phyloP scores from a whole-genome alignment of 768 basidiomycete species.

The Mycena alexandri region DNA sequence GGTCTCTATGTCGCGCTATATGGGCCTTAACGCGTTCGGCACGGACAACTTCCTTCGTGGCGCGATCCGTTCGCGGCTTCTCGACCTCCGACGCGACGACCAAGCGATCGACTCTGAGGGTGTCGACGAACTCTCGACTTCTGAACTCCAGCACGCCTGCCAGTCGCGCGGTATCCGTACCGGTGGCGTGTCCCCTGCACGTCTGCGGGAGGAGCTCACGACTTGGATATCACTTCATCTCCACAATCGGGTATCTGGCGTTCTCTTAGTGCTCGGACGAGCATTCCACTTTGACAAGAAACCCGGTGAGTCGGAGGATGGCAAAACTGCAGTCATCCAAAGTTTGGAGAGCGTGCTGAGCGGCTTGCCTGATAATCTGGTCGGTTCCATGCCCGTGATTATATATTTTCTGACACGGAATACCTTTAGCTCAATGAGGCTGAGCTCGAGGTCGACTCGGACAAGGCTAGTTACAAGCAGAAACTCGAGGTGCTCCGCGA shows the following conservation, averaged over 20 bases:
- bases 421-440: constrained; percentile 89
- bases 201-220: constrained; percentile 88
- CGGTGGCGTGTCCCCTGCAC: constrained; percentile 85
- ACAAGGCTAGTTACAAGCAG: constrained; percentile 96
- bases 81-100: constrained; percentile 91
- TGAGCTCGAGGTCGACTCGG: constrained; percentile 94
- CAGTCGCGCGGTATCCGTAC: constrained; percentile 96
- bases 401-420: constrained; percentile 4
- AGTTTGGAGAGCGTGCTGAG: constrained; percentile 92
- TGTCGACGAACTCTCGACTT: constrained; percentile 89
- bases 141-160: constrained; percentile 93
- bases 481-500: constrained; percentile 98
- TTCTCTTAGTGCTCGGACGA: constrained; percentile 91
- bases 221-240: constrained; percentile 96
- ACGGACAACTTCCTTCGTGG: constrained; percentile 98
- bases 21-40: constrained; percentile 98
- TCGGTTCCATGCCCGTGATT: constrained; percentile 53
- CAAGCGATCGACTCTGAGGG: constrained; percentile 93
- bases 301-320: constrained; percentile 80
- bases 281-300: constrained; percentile 94
- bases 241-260: constrained; percentile 92
- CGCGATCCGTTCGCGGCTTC: constrained; percentile 85
- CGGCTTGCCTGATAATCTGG: constrained; percentile 94
- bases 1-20: constrained; percentile 96
- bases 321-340: constrained; percentile 83